phyloP scores from a whole-genome alignment of 2,329 filamentous ascomycete genomes.

The Cladosporium sp. region DNA sequence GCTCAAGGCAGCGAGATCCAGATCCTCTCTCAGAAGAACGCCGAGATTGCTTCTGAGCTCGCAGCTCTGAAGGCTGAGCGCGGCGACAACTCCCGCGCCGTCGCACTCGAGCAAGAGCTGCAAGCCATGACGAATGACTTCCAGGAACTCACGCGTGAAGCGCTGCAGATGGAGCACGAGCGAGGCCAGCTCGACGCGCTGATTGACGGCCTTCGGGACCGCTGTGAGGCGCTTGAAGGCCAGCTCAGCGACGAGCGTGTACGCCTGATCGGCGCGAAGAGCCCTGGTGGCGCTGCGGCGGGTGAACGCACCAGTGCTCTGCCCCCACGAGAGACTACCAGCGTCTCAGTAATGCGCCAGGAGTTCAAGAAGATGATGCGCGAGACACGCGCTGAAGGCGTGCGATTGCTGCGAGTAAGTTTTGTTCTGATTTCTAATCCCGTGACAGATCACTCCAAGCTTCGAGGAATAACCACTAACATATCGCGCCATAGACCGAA shows the following conservation, averaged over 20 bases:
- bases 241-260: slow-evolving; percentile 65
- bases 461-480: not conserved
- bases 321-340: slow-evolving; percentile 51
- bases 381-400: slow-evolving; percentile 62
- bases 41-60: slow-evolving; percentile 40
- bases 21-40: slow-evolving; percentile 33
- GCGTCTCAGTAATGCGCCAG: slow-evolving; percentile 64
- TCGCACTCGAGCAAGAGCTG: slow-evolving; percentile 60
- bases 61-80: slow-evolving; percentile 34
- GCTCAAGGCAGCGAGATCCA: slow-evolving; percentile 57
- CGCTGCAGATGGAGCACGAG: slow-evolving; percentile 68
- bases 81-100: slow-evolving; percentile 26
- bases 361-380: slow-evolving; percentile 82
- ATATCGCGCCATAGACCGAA: slow-evolving; percentile 51
- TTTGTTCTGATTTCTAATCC: not conserved
- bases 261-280: slow-evolving; percentile 59
- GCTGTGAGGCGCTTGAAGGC: slow-evolving; percentile 59
- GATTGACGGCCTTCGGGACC: slow-evolving; percentile 61
- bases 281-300: slow-evolving; percentile 42
- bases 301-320: slow-evolving; percentile 14
- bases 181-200: slow-evolving; percentile 59
- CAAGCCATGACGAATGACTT: slow-evolving; percentile 66
- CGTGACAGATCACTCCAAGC: not conserved
- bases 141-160: slow-evolving; percentile 65
- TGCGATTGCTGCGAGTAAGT: slow-evolving; percentile 62